Percentiles rank a stretch among this genome's conserved stretches.
phyloP scores from a whole-genome alignment of 768 basidiomycete species.

The Auricularia cornea region DNA sequence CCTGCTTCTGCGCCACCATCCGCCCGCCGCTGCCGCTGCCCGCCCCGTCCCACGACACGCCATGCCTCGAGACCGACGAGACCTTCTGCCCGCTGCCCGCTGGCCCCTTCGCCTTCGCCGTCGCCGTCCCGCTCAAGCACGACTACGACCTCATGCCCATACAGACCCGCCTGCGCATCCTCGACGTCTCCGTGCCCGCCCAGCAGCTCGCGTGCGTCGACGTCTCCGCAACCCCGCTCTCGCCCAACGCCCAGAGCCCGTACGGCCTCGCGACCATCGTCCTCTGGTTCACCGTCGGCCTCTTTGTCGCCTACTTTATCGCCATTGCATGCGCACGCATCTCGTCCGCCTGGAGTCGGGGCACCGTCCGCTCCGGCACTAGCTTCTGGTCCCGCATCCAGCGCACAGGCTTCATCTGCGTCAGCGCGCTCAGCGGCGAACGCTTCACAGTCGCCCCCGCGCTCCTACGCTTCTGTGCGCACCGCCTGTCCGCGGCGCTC shows the following conservation, averaged over 20 bases:
- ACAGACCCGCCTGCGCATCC: conserved; percentile 73
- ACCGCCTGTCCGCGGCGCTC: conserved; percentile 1
- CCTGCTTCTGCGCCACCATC: conserved; percentile 71
- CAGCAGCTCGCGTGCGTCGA: conserved; percentile 78
- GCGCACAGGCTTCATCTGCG: conserved; percentile 79
- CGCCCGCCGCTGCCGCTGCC: conserved; percentile 71
- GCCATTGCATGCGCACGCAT: conserved; percentile 75
- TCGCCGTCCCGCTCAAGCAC: conserved; percentile 51
- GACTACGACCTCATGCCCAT: conserved; percentile 75
- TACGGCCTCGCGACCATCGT: conserved; percentile 63
- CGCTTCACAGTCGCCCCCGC: conserved; percentile 77
- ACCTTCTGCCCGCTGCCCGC: conserved; percentile 70
- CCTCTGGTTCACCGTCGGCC: conserved; percentile 64
- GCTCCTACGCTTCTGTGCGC: conserved; percentile 80
- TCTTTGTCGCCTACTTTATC: conserved; percentile 75
- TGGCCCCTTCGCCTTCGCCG: conserved; percentile 76
- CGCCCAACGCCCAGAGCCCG: conserved; percentile 44
- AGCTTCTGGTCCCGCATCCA: conserved; percentile 60
- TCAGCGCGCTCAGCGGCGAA: conserved; percentile 90
- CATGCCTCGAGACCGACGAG: conserved; percentile 19
- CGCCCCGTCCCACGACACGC: conserved; percentile 25
- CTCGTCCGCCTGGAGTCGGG: conserved; percentile 71
- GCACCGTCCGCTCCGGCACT: conserved; percentile 22
- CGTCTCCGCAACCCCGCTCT: conserved; percentile 67
- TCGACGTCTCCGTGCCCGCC: conserved; percentile 64